Conservation (phyloP, 805 yeast species). For the Kockiozyma suomiensis region DNA sequence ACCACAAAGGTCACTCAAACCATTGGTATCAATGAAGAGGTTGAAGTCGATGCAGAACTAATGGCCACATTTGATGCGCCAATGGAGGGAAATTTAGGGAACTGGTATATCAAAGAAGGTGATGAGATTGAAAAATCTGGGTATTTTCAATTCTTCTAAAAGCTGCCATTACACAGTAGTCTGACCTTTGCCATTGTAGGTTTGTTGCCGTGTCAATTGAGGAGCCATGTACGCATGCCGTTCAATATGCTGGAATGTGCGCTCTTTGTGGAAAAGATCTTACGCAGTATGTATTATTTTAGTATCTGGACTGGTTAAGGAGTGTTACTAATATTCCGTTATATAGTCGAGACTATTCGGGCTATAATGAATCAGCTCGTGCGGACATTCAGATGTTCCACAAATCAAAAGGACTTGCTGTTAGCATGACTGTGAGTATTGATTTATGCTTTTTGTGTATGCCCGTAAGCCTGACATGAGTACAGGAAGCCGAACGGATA, state of each 20-base stretch:
- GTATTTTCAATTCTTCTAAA: conserved; percentile 4
- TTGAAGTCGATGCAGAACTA: conserved; percentile 43
- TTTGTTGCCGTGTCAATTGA: conserved; percentile 58
- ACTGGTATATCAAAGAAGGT: conserved; percentile 55
- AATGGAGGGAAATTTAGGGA: conserved; percentile 65
- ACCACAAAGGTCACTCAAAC: conserved; percentile 55
- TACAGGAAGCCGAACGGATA: conserved; percentile 79
- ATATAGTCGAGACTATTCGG: conserved; percentile 72
- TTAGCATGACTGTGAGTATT: conserved; percentile 52
- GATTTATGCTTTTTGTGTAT: no score
- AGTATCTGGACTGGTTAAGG: conserved; percentile 39
- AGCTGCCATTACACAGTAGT: background rate
- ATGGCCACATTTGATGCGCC: conserved; percentile 73
- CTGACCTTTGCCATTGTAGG: conserved; percentile 32
- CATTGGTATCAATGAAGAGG: conserved; percentile 44
- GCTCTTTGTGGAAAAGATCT: conserved; percentile 87
- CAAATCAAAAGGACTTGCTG: conserved; percentile 79
- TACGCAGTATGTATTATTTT: conserved; percentile 22
- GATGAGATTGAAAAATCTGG: conserved; percentile 54
- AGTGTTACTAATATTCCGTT: conserved; percentile 34
- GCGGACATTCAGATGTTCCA: conserved; percentile 90
- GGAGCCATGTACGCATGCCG: conserved; percentile 90
- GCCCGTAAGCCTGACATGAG: no score
- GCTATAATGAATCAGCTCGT: conserved; percentile 65
- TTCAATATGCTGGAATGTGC: conserved; percentile 93